Percentiles rank a stretch among this genome's conserved stretches.
Evolutionary conservation across 441 rosid species (phyloP).

Genomic region (Brassica balearica): DNA sequence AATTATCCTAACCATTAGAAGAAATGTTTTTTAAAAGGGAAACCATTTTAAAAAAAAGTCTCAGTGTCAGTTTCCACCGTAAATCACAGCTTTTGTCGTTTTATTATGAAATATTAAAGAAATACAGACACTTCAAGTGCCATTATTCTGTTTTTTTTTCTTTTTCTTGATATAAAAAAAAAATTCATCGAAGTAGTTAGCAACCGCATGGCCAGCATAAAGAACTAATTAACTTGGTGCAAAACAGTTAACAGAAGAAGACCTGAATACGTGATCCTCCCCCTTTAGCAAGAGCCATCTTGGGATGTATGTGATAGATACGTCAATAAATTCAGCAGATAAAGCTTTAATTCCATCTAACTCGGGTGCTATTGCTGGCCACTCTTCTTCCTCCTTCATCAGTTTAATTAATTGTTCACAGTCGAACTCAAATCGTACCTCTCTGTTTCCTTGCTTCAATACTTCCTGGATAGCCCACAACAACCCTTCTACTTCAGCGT

Average conservation of each 20-base stretch:
- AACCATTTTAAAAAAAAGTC: neutral
- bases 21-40: neutral
- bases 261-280: too few relatives aligned
- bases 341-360: too few relatives aligned
- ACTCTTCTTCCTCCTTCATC: neutral
- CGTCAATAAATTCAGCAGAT: too few relatives aligned
- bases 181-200: too few relatives aligned
- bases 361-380: too few relatives aligned
- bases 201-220: too few relatives aligned
- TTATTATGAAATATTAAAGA: neutral
- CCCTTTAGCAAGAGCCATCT: too few relatives aligned
- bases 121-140: slow-evolving; percentile 26
- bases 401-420: neutral
- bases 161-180: too few relatives aligned
- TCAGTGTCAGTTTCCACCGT: slow-evolving; percentile 36
- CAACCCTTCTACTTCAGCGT: neutral
- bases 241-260: too few relatives aligned
- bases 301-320: too few relatives aligned
- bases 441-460: neutral
- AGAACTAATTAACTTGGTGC: too few relatives aligned
- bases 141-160: slow-evolving; percentile 16
- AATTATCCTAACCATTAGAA: slow-evolving; percentile 1
- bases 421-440: neutral
- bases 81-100: slow-evolving; percentile 30
- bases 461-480: neutral